A percentile compares a stretch with the other conserved stretches of the same genome.
Evolutionary conservation across 2,329 filamentous ascomycete genomes (phyloP).

Genomic region (Fusarium albidum): DNA sequence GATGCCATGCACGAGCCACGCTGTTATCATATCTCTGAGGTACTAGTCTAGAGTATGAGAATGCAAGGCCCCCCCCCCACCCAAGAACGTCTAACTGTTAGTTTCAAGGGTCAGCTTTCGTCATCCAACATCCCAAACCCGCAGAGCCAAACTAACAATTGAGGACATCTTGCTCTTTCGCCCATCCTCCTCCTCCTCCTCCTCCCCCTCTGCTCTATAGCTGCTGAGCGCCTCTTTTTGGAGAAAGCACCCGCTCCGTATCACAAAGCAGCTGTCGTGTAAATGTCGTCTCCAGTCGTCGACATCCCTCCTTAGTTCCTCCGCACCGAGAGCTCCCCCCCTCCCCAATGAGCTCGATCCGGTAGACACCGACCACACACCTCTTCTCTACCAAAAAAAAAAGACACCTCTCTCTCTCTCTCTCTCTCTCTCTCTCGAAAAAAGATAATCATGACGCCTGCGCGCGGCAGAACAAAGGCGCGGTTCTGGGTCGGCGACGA

Average conservation of each 20-base stretch:
- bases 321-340: conserved; percentile 13
- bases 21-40: conserved; percentile 9
- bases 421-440: no score
- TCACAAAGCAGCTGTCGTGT: conserved; percentile 5
- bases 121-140: conserved; percentile 20
- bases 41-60: background rate
- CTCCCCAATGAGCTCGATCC: conserved; percentile 25
- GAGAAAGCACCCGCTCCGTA: background rate
- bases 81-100: no score
- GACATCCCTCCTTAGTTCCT: conserved; percentile 7
- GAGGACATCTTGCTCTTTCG: background rate
- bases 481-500: conserved; percentile 60
- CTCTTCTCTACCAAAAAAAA: no score
- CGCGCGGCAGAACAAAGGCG: conserved; percentile 43
- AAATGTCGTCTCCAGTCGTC: conserved; percentile 14
- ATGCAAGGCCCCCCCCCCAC: no score
- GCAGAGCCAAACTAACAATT: no score
- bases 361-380: no score
- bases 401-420: no score
- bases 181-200: conserved; percentile 1
- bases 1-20: conserved; percentile 32
- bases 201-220: background rate
- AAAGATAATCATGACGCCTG: conserved; percentile 53
- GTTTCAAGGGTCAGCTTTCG: conserved; percentile 24
- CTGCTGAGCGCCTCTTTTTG: background rate